Conservation (phyloP, 345 rosid genomes). For the Gynandropsis gynandra region DNA sequence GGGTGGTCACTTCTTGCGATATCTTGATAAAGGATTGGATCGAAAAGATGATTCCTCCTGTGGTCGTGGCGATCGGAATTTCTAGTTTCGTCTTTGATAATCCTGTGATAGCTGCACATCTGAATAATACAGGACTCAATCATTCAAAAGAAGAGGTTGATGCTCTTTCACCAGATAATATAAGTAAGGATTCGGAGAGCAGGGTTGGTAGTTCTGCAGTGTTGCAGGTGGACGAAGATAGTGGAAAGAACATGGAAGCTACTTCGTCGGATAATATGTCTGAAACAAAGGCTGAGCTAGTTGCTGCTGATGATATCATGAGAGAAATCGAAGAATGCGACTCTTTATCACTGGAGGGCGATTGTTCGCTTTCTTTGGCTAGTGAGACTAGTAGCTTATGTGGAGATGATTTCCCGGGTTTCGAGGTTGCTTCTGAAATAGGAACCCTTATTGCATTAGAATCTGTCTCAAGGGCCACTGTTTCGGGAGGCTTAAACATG, state of each 20-base stretch:
- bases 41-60: too few relatives aligned
- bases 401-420: conserved; percentile 50
- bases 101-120: too few relatives aligned
- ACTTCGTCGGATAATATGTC: conserved; percentile 16
- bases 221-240: too few relatives aligned
- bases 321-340: conserved; percentile 52
- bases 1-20: too few relatives aligned
- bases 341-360: conserved; percentile 52
- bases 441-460: conserved; percentile 33
- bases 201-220: too few relatives aligned
- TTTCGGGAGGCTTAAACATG: too few relatives aligned
- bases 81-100: too few relatives aligned
- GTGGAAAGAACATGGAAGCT: not conserved
- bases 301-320: conserved; percentile 30
- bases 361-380: conserved; percentile 52
- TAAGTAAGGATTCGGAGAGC: not conserved
- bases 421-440: conserved; percentile 40
- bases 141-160: too few relatives aligned
- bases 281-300: conserved; percentile 33
- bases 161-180: too few relatives aligned
- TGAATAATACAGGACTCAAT: too few relatives aligned
- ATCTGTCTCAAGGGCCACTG: conserved; percentile 1
- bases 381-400: conserved; percentile 73
- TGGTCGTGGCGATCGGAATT: too few relatives aligned
- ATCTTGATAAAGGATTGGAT: too few relatives aligned